Evolutionary conservation across 176 grass and related monocot genomes (phyloP).

Genomic region (Thinopyrum elongatum): DNA sequence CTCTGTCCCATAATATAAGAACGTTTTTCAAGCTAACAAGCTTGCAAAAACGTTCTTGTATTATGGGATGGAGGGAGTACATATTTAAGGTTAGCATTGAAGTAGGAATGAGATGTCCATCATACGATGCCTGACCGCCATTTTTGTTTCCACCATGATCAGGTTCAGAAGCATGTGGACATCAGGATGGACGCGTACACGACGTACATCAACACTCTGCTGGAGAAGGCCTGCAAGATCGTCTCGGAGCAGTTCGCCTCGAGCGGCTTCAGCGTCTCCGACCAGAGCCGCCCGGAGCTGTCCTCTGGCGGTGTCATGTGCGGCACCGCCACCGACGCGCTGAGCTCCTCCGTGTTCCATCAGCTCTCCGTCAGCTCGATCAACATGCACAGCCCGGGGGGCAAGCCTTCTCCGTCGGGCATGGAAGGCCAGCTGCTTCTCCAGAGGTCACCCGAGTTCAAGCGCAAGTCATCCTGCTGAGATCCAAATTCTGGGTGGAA

Average conservation of each 20-base stretch:
- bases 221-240: conserved; percentile 89
- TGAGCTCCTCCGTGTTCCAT: conserved; percentile 68
- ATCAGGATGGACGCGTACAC: conserved; percentile 87
- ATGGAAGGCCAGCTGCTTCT: conserved; percentile 55
- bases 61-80: no score
- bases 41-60: no score
- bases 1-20: no score
- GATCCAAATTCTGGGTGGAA: background rate
- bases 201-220: conserved; percentile 84
- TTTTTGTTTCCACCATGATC: conserved; percentile 9
- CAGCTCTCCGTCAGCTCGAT: conserved; percentile 76
- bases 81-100: background rate
- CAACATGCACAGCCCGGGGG: conserved; percentile 57
- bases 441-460: conserved; percentile 68
- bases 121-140: background rate
- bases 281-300: conserved; percentile 52
- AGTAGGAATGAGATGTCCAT: background rate
- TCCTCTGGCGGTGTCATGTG: conserved; percentile 43
- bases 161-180: conserved; percentile 96
- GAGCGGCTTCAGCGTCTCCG: conserved; percentile 49
- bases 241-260: conserved; percentile 83
- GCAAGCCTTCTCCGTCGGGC: conserved; percentile 43
- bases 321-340: conserved; percentile 34
- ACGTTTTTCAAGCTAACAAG: no score
- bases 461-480: conserved; percentile 70